These are phyloP conservation scores for Nephelium lappaceum DNA, from an alignment of 345 rosid genomes.

Conservation along the genomic window DNA sequence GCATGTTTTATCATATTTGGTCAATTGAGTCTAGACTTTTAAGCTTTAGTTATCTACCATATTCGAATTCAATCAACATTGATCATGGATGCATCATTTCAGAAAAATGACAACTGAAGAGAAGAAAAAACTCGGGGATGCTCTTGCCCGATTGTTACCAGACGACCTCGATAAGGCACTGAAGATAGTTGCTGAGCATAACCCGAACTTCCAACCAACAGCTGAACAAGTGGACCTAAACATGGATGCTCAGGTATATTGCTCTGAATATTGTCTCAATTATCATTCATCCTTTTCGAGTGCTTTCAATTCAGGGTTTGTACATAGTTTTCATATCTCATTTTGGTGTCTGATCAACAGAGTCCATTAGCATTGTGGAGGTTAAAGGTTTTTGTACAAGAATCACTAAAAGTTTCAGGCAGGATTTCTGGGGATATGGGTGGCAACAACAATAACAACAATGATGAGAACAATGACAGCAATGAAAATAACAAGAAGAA, in stretches of 20 bases:
- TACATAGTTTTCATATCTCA: neutral
- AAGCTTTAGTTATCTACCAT: neutral
- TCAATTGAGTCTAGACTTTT: neutral
- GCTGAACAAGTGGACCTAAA: conserved; percentile 75
- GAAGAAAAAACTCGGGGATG: conserved; percentile 61
- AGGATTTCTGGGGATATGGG: conserved; percentile 38
- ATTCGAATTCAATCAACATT: neutral
- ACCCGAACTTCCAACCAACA: conserved; percentile 62
- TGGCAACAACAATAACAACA: conserved; percentile 38
- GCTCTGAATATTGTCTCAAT: neutral
- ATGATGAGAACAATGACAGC: conserved; percentile 37
- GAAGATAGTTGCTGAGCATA: conserved; percentile 71
- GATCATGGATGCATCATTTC: conserved; percentile 8
- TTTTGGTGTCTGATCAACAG: conserved; percentile 32
- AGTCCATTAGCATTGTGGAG: conserved; percentile 72
- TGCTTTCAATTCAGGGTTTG: neutral
- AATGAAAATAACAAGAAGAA: conserved; percentile 31
- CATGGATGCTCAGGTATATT: conserved; percentile 67
- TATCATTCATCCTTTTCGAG: neutral
- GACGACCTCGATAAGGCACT: conserved; percentile 67
- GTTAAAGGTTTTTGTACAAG: conserved; percentile 72
- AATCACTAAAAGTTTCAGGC: conserved; percentile 50
- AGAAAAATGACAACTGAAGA: conserved; percentile 73
- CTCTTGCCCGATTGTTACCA: conserved; percentile 55
- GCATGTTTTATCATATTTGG: neutral